Evolutionary conservation across 2,329 filamentous ascomycete genomes (phyloP).

Genomic region (Huntiella savannae): DNA sequence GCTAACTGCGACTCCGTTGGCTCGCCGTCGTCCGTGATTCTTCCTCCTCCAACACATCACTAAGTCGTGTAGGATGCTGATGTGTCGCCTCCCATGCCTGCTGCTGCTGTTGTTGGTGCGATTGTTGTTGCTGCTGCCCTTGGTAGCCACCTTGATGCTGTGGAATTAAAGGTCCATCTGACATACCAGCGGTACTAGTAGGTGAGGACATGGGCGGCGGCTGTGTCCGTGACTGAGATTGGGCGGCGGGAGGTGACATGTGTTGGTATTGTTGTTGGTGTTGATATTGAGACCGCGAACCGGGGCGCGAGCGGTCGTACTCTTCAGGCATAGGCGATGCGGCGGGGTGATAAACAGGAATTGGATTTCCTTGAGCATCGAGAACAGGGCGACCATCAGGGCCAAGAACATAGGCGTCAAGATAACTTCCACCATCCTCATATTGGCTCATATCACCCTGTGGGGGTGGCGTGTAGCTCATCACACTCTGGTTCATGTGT

Average conservation of each 20-base stretch:
- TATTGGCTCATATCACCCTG: constrained; percentile 6
- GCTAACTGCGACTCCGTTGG: constrained; percentile 29
- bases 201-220: constrained; percentile 5
- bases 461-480: constrained; percentile 11
- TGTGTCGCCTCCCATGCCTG: constrained; percentile 37
- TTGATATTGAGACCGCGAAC: constrained; percentile 18
- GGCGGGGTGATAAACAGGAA: constrained; percentile 7
- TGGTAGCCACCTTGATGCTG: background rate
- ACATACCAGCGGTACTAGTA: constrained; percentile 2
- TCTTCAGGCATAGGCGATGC: constrained; percentile 7
- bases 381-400: constrained; percentile 11
- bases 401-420: constrained; percentile 16
- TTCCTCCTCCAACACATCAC: constrained; percentile 73
- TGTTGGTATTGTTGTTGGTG: constrained; percentile 8
- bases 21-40: constrained; percentile 60
- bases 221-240: constrained; percentile 15
- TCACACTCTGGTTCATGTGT: constrained; percentile 1
- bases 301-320: constrained; percentile 18
- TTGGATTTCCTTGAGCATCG: constrained; percentile 15
- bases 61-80: constrained; percentile 73
- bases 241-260: background rate
- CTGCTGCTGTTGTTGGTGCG: background rate
- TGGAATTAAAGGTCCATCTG: constrained; percentile 1
- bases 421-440: background rate
- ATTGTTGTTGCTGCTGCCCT: background rate